These are phyloP conservation scores for Salix koriyanagi DNA, from an alignment of 345 rosid genomes.

Conservation along the genomic window DNA sequence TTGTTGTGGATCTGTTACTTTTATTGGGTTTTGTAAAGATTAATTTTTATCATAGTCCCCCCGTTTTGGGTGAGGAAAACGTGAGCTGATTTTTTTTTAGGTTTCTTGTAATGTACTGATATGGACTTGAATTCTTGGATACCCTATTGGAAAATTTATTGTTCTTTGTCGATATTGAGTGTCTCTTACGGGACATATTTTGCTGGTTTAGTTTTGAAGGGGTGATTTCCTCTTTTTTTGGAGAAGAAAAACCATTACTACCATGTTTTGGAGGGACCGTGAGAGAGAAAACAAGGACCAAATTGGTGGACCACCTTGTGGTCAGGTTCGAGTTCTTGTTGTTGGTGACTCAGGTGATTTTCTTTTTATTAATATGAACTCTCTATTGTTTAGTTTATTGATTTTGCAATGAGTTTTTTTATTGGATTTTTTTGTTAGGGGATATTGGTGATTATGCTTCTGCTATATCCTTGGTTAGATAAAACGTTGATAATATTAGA, in stretches of 20 bases:
- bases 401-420: background rate
- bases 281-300: conserved; percentile 79
- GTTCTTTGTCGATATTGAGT: conserved; percentile 15
- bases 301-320: conserved; percentile 73
- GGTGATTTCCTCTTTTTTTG: background rate
- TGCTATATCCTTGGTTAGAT: background rate
- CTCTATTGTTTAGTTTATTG: background rate
- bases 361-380: background rate
- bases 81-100: conserved; percentile 22
- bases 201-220: conserved; percentile 1
- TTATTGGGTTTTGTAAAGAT: background rate
- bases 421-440: background rate
- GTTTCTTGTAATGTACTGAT: conserved; percentile 21
- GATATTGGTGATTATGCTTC: background rate
- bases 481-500: background rate
- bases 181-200: conserved; percentile 27
- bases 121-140: conserved; percentile 10
- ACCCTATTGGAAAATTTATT: conserved; percentile 23
- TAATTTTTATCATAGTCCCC: background rate
- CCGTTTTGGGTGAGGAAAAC: background rate
- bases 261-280: conserved; percentile 91
- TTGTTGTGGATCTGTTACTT: conserved; percentile 3
- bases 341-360: conserved; percentile 94
- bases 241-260: conserved; percentile 4
- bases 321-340: conserved; percentile 94